These are phyloP conservation scores for Mollisiaceae sp. DNA, from an alignment of 2,329 filamentous ascomycete species.

Conservation along the genomic window DNA sequence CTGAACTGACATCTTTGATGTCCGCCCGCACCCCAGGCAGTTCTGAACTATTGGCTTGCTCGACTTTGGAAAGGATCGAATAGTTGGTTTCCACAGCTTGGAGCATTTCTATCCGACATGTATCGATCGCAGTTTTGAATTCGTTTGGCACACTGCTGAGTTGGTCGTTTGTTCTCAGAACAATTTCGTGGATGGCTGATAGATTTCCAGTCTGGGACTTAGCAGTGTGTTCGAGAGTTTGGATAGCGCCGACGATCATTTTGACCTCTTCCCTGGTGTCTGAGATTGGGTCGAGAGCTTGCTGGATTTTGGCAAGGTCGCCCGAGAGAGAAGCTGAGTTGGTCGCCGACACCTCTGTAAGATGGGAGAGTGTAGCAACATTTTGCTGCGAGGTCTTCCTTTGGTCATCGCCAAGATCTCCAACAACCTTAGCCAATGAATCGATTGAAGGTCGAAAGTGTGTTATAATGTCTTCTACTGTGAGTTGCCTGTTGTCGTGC, in stretches of 20 bases:
- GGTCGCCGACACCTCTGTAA: neutral
- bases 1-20: neutral
- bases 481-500: constrained; percentile 3
- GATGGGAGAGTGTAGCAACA: neutral
- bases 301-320: neutral
- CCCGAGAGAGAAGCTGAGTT: neutral
- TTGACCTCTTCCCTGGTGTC: constrained; percentile 5
- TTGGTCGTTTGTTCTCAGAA: neutral
- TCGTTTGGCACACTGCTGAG: neutral
- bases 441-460: constrained; percentile 12
- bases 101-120: neutral
- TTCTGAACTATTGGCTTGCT: neutral
- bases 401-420: neutral
- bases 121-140: neutral
- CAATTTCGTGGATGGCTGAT: neutral
- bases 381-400: neutral
- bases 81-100: constrained; percentile 5
- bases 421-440: neutral
- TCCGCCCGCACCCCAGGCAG: neutral
- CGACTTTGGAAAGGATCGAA: neutral
- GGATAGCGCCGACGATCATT: neutral
- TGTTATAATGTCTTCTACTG: constrained; percentile 18
- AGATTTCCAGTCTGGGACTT: neutral
- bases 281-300: constrained; percentile 9
- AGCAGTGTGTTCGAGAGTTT: neutral